A percentile compares a stretch with the other conserved stretches of the same genome.
Evolutionary conservation across 495 filamentous ascomycete genomes (phyloP).

Genomic region (Hypoxylon subgilvum): DNA sequence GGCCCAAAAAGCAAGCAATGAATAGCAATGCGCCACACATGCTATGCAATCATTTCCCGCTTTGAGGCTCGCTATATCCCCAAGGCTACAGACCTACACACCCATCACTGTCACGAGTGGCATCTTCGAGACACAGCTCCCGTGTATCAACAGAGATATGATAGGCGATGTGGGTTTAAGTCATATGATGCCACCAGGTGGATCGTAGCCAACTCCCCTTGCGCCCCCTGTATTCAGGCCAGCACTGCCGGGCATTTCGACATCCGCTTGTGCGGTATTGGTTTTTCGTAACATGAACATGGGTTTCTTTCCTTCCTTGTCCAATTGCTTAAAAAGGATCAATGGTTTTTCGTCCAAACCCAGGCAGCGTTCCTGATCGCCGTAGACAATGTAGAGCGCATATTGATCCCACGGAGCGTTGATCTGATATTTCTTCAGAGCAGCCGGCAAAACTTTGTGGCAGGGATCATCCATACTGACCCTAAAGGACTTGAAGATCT

Average conservation of each 20-base stretch:
- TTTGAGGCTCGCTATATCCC: slow-evolving; percentile 1
- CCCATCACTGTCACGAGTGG: neutral
- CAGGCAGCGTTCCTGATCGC: slow-evolving; percentile 93
- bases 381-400: slow-evolving; percentile 95
- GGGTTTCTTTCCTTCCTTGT: slow-evolving; percentile 94
- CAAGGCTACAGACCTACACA: slow-evolving; percentile 6
- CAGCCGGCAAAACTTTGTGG: slow-evolving; percentile 94
- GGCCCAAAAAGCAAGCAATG: slow-evolving; percentile 2
- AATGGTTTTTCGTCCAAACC: slow-evolving; percentile 90
- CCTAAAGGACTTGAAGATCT: slow-evolving; percentile 98
- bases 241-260: slow-evolving; percentile 54
- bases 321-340: slow-evolving; percentile 94
- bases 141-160: slow-evolving; percentile 2
- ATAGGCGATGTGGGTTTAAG: neutral
- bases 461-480: slow-evolving; percentile 98
- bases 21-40: slow-evolving; percentile 30
- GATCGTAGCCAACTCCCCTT: slow-evolving; percentile 53
- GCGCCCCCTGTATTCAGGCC: slow-evolving; percentile 49
- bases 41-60: slow-evolving; percentile 35
- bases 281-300: slow-evolving; percentile 97
- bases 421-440: slow-evolving; percentile 97
- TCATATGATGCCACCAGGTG: slow-evolving; percentile 63
- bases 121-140: slow-evolving; percentile 3
- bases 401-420: slow-evolving; percentile 96
- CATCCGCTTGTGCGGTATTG: slow-evolving; percentile 52